Evolutionary conservation across 495 filamentous ascomycete genomes (phyloP).

Genomic region (Oidiodendron maius): DNA sequence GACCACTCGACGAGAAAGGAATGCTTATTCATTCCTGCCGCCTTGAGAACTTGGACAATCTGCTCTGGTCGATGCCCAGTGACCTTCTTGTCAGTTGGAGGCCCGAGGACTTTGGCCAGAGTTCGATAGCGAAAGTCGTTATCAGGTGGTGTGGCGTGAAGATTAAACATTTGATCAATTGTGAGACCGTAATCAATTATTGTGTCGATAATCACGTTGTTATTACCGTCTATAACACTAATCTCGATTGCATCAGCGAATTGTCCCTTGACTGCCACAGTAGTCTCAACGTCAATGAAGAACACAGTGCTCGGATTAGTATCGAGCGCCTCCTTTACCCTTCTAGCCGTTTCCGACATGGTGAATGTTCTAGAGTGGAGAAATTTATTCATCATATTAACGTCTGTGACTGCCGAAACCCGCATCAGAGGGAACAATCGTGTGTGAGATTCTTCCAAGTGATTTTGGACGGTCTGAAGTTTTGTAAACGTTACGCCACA

Average conservation of each 20-base stretch:
- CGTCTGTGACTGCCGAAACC: background rate
- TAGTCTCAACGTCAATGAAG: background rate
- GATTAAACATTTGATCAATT: background rate
- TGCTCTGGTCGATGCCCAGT: background rate
- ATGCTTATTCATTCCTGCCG: background rate
- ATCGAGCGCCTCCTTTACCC: background rate
- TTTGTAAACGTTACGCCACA: background rate
- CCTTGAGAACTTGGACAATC: background rate
- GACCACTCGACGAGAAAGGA: background rate
- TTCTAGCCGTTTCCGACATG: background rate
- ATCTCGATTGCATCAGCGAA: background rate
- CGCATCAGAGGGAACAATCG: background rate
- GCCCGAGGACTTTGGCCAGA: background rate
- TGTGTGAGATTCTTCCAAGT: background rate
- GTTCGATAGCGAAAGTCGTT: background rate
- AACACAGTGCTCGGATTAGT: background rate
- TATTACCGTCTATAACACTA: background rate
- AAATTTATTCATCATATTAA: background rate
- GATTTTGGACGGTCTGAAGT: background rate
- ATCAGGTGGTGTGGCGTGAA: background rate
- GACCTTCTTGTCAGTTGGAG: background rate
- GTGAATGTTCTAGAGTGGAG: background rate
- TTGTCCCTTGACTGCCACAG: background rate
- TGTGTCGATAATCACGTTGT: background rate
- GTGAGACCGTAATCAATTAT: background rate